Base-by-base conservation (phyloP, 2,329 filamentous ascomycete species). In the Scytalidium sp. region DNA sequence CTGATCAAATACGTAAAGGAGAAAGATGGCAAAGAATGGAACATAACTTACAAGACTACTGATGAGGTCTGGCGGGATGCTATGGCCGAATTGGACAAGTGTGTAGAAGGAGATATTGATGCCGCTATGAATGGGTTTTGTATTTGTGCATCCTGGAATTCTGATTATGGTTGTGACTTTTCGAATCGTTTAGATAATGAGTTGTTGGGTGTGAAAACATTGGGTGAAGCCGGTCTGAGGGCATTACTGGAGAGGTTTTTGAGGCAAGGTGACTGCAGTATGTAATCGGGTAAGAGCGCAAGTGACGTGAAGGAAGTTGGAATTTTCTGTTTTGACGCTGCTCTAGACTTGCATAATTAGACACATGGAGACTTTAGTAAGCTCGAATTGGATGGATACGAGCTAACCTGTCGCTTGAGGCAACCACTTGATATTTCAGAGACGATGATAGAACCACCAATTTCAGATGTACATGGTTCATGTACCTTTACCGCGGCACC, bases 171-270 rank as follows among this genome's bases (percentile, higher is more conserved):
- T 3, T 62, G 62, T 47, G 58, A 67, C 43, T 66, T 67, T 52
- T 62, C 57, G 17, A 47, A 19, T 41, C 39, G 43, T 19, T 41
- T 66, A 48, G 67, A 70, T 48, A 71, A 70, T 47, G 59, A 65
- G 27, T 47, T 70, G 52, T 55, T 70, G 17, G 67, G 69, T 3
- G 48, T 68, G 23, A 61, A 66, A 51, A 57, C 56, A 45, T 43
- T 50, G 43, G 29, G 19, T 2, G 49, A 50, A 39, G 49, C 27
- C 45, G 45, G 64, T 43, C 27, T 68, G 13, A 58, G 61, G 50
- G 56, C 55, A 21, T 47, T 67, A 39, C 57, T 68, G 61, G 83
- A 88, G 62, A 78, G 79, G 52, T 80, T 80, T 61, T 82, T 85
- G 27, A n/a, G n/a, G n/a, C n/a, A n/a, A n/a, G n/a, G n/a, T n/a